Evolutionary conservation across 2,329 filamentous ascomycete genomes (phyloP), one percentile per base, ranked within the genome.

Genomic region (Rasamsonia emersonii): DNA sequence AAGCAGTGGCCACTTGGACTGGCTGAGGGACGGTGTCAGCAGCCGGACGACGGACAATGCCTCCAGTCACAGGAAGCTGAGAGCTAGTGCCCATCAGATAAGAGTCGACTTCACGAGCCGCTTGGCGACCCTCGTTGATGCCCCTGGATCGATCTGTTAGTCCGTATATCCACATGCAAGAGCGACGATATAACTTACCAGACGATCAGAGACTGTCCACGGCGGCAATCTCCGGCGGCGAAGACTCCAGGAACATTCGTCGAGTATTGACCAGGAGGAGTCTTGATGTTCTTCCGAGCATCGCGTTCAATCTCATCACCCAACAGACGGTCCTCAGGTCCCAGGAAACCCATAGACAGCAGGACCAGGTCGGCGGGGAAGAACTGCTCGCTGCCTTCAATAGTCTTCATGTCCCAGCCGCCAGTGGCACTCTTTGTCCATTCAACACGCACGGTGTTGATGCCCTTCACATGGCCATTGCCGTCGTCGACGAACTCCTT

Each of bases 401-500:
- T 72, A 61, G 93, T 89, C 74, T 94, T 94, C 86, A 96, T 95
- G 63, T 95, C 89, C 89, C 89, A 96, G 26, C 88, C 88, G 44
- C 88, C 88, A 40, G 76, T 79, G 17, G 84, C 73, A 33, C 79
- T 85, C 71, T 88, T 91, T 48, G 86, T 91, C 89, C 89, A 96
- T 59, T 95, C 88, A 25, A 96, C 88, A 33, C 89, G 86, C 37
- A 91, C 77, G 25, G 86, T 94, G 65, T 91, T 94, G 71, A 96
- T 94, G 42, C 89, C 89, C 70, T 86, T 93, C 54, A 96, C 86
- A 44, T 81, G 80, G 56, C 88, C 88, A 30, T 64, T 75, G 40
- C 86, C 88, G 49, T 94, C 86, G 44, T 88, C 85, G 39, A 93
- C 85, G 47, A 96, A 96, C 50, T 93, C 85, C 67, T 93, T 89